A percentile compares a stretch with the other conserved stretches of the same genome.
These are phyloP conservation scores for Komagataella mondaviorum DNA, from an alignment of 805 yeast genomes.

Conservation along the genomic window DNA sequence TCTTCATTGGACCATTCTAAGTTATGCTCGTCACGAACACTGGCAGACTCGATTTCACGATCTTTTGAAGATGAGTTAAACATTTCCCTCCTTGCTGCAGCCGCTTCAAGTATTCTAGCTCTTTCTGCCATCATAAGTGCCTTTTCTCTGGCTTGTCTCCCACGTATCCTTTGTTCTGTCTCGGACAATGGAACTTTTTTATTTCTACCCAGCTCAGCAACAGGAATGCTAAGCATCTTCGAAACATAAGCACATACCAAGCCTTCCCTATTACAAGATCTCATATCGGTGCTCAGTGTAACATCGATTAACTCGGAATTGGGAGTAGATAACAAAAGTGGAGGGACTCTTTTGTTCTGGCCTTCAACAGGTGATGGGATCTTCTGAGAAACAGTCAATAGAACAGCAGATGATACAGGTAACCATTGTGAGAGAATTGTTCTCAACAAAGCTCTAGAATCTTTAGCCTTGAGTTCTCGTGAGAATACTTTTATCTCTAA, in stretches of 20 bases:
- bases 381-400: constrained; percentile 72
- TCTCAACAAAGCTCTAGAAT: constrained; percentile 46
- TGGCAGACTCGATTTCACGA: constrained; percentile 12
- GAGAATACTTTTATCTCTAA: constrained; percentile 57
- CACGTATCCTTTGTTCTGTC: constrained; percentile 50
- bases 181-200: constrained; percentile 26
- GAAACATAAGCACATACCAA: constrained; percentile 72
- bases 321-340: constrained; percentile 48
- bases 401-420: constrained; percentile 77
- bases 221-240: constrained; percentile 79
- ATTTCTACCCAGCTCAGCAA: constrained; percentile 59
- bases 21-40: constrained; percentile 27
- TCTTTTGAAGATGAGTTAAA: constrained; percentile 2
- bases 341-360: constrained; percentile 59
- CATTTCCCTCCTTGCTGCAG: constrained; percentile 1
- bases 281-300: constrained; percentile 39
- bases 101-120: constrained; percentile 1
- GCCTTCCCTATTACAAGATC: constrained; percentile 52
- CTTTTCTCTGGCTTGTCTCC: constrained; percentile 47
- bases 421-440: constrained; percentile 85
- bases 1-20: constrained; percentile 41
- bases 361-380: constrained; percentile 76
- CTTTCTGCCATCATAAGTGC: constrained; percentile 58
- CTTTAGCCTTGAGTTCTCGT: constrained; percentile 71
- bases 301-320: constrained; percentile 33